phyloP scores from a whole-genome alignment of 441 rosid species.

The Erysimum pusillum region DNA sequence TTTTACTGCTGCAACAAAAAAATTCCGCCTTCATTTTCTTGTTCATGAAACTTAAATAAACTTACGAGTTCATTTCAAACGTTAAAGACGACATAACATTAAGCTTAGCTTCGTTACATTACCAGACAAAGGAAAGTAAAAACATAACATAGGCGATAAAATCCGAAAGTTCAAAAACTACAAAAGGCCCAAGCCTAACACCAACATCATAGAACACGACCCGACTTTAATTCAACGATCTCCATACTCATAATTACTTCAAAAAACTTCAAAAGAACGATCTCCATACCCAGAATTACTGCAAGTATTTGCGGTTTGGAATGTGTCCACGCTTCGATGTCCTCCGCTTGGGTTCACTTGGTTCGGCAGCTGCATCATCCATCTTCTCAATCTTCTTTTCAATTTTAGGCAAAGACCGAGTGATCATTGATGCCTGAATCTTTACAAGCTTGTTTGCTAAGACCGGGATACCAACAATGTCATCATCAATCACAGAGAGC shows the following conservation, averaged over 20 bases:
- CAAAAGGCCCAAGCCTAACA: too few relatives aligned
- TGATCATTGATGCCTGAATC: neutral
- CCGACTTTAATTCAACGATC: neutral
- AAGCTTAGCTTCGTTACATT: neutral
- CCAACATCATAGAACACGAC: too few relatives aligned
- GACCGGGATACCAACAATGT: neutral
- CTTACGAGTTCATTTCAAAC: neutral
- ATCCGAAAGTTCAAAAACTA: neutral
- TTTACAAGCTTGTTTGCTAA: neutral
- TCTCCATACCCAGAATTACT: too few relatives aligned
- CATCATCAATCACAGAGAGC: neutral
- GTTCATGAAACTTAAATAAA: neutral
- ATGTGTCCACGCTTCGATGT: too few relatives aligned
- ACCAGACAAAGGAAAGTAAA: neutral
- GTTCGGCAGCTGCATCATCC: neutral
- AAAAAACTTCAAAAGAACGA: too few relatives aligned
- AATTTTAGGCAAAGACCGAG: neutral
- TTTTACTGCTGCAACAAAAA: too few relatives aligned
- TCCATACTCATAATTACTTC: too few relatives aligned
- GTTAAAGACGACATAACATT: neutral
- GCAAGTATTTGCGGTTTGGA: too few relatives aligned
- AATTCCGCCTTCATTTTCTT: too few relatives aligned
- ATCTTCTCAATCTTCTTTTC: neutral
- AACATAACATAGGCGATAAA: too few relatives aligned
- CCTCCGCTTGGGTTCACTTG: too few relatives aligned